Evolutionary conservation across 2,329 filamentous ascomycete genomes (phyloP), one percentile per base, ranked within the genome.

Genomic region (Fusarium nisikadoi): DNA sequence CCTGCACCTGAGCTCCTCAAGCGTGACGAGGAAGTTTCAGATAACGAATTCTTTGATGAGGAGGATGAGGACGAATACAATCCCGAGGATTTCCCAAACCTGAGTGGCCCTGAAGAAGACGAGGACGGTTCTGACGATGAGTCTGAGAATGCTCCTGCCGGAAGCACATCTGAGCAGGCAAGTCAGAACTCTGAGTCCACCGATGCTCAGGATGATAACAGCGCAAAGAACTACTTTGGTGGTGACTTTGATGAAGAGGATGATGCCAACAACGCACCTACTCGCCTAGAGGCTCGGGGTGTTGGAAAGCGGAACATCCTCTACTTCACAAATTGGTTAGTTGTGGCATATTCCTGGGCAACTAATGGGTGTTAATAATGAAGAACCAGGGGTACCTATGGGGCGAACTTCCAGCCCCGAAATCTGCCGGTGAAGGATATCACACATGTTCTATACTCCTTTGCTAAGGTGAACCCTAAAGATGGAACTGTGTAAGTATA

Each of bases 401-500:
- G 84, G 29, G 88, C 93, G 60, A 89, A 93, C 70, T 94, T 92
- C 77, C 87, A 92, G 50, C 92, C 93, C 0, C 86, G 92, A 72
- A 86, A 92, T 68, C 84, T 97, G 12, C 91, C 91, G 0, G 89
- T 86, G 0, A 86, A 90, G 10, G 86, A 92, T 56, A 84, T 96
- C 38, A 95, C 93, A 0, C 93, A 95, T 75, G 83, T 96, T 3
- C 85, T 95, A 13, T 95, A 88, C 64, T 83, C 86, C 1, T 88
- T 89, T 72, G 84, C 83, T 27, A 81, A 86, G 43, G 84, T 88
- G 46, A 39, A 64, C 35, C 79, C 73, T 10, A 56, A 76, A 2
- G 82, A 86, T 46, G 86, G 86, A 16, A 82, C 82, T 43, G 85
- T 88, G 79, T 84, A 82, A 79, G 83, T 80, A 9, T 6, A n/a